A percentile compares a stretch with the other conserved stretches of the same genome.
phyloP scores from a whole-genome alignment of 192 early-diverging fungal genomes.

The Coemansia sp. region DNA sequence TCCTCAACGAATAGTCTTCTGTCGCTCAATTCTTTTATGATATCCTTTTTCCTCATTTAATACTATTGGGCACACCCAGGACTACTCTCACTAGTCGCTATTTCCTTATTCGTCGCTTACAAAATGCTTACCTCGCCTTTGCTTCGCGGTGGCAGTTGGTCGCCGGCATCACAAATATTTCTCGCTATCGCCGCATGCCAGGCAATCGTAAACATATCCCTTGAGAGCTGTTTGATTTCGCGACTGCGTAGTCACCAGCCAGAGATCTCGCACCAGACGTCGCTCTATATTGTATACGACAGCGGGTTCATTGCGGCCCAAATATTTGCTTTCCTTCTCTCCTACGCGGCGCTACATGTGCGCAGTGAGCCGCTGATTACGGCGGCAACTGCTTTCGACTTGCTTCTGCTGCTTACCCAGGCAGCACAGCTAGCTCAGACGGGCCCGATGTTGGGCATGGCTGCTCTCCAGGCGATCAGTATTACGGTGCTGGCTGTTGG shows the following conservation, averaged over 20 bases:
- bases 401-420: constrained; percentile 23
- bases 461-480: constrained; percentile 21
- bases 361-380: constrained; percentile 30
- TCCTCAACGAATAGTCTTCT: background rate
- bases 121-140: constrained; percentile 24
- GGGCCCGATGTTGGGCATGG: background rate
- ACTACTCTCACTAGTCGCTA: background rate
- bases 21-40: background rate
- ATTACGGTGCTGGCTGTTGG: constrained; percentile 19
- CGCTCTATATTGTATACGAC: constrained; percentile 29
- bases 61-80: background rate
- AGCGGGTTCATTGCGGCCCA: constrained; percentile 31
- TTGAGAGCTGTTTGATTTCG: constrained; percentile 25
- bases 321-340: constrained; percentile 20
- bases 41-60: background rate
- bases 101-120: background rate
- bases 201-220: constrained; percentile 18
- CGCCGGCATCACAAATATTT: constrained; percentile 17
- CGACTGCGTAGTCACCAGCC: background rate
- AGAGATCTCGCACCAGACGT: background rate
- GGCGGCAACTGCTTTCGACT: constrained; percentile 29
- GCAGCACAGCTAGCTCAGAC: constrained; percentile 28
- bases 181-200: constrained; percentile 18
- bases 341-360: constrained; percentile 15
- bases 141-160: constrained; percentile 29